Evolutionary conservation across 2,329 filamentous ascomycete genomes (phyloP).

Genomic region (Colletotrichum liaoningense): DNA sequence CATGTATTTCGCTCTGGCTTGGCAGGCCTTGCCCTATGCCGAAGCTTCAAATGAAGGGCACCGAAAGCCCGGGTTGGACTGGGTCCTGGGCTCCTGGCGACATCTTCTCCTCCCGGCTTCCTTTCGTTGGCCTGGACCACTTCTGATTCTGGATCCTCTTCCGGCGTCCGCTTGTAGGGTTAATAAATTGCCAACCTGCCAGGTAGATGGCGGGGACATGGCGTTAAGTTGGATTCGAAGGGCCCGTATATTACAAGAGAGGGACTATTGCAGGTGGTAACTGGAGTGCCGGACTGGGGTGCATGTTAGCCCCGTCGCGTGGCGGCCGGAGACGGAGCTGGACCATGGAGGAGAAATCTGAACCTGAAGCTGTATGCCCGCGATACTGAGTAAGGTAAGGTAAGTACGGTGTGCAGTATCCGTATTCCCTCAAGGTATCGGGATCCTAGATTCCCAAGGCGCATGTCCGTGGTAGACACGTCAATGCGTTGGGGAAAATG

Average conservation of each 20-base stretch:
- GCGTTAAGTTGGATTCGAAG: background rate
- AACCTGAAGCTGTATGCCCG: no score
- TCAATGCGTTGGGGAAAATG: background rate
- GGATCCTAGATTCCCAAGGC: background rate
- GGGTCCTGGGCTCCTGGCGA: conserved; percentile 1
- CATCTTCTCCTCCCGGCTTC: background rate
- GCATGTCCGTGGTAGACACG: background rate
- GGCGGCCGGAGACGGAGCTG: background rate
- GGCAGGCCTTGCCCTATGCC: background rate
- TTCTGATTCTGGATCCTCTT: conserved; percentile 1
- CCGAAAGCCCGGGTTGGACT: conserved; percentile 11
- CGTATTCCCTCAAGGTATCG: background rate
- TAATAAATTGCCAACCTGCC: background rate
- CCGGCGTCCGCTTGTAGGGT: background rate
- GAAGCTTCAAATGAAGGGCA: background rate
- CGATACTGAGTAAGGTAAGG: no score
- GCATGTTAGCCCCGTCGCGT: background rate
- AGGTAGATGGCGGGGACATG: background rate
- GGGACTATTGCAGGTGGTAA: background rate
- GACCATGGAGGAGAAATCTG: background rate
- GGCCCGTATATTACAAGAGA: conserved; percentile 5
- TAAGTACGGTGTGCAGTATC: background rate
- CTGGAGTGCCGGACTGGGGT: conserved; percentile 27
- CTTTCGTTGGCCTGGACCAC: background rate
- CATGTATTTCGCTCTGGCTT: background rate